Percentiles rank a stretch among this genome's conserved stretches.
phyloP scores from a whole-genome alignment of 2,329 filamentous ascomycete species.

The Trichoderma gracile region DNA sequence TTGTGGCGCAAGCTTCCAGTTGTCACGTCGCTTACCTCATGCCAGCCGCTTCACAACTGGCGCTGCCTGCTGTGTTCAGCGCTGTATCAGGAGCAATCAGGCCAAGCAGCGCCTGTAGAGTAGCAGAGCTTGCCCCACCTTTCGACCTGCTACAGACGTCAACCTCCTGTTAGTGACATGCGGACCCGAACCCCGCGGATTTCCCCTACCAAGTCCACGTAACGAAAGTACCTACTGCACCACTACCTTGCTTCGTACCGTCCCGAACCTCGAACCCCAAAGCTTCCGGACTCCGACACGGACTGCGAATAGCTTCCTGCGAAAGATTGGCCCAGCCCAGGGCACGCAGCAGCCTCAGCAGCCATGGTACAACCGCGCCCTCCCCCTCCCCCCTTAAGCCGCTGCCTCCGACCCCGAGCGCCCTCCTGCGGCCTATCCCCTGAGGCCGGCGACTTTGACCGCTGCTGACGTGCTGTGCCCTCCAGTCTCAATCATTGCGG shows the following conservation, averaged over 20 bases:
- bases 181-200: constrained; percentile 23
- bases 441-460: constrained; percentile 11
- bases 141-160: constrained; percentile 18
- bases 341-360: constrained; percentile 21
- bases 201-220: constrained; percentile 8
- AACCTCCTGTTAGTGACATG: constrained; percentile 17
- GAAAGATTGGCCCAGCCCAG: constrained; percentile 12
- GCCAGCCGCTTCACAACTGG: neutral
- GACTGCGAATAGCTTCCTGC: constrained; percentile 21
- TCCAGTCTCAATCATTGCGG: constrained; percentile 89
- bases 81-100: neutral
- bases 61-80: neutral
- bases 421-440: neutral
- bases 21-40: neutral
- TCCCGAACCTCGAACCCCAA: neutral
- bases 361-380: constrained; percentile 21
- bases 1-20: neutral
- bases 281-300: constrained; percentile 1
- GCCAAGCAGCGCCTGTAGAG: neutral
- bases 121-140: constrained; percentile 19
- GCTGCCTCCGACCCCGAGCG: neutral
- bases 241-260: neutral
- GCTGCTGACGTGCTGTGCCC: constrained; percentile 1
- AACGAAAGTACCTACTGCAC: neutral
- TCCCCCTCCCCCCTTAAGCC: neutral